These are phyloP conservation scores for Trichoderma sp. DNA, from an alignment of 2,329 filamentous ascomycete genomes.

Conservation along the genomic window DNA sequence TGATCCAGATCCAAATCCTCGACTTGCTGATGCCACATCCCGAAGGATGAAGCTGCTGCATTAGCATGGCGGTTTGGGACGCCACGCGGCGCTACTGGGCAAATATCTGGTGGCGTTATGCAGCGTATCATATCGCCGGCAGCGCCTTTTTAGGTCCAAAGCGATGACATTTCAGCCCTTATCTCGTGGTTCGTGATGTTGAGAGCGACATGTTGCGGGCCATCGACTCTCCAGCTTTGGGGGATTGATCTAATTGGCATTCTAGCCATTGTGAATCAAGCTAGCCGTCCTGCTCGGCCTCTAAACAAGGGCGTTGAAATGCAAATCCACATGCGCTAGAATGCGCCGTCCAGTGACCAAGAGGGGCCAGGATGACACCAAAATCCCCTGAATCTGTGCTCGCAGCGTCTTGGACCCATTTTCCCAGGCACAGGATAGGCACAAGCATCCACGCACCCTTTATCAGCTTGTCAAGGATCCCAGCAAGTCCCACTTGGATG, in stretches of 20 bases:
- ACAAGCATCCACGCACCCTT: background rate
- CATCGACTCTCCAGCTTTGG: constrained; percentile 3
- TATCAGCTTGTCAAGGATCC: constrained; percentile 1
- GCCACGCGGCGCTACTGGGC: constrained; percentile 4
- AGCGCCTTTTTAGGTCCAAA: background rate
- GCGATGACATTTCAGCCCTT: background rate
- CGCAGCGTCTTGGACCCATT: background rate
- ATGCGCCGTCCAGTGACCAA: background rate
- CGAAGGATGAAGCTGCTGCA: constrained; percentile 2
- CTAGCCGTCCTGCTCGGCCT: background rate
- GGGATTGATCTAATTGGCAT: background rate
- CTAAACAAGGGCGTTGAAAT: background rate
- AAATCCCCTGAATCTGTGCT: constrained; percentile 8
- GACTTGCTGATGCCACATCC: background rate
- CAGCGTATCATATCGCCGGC: background rate
- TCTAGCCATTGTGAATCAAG: background rate
- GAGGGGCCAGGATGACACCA: constrained; percentile 11
- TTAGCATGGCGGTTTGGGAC: background rate
- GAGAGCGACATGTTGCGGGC: background rate
- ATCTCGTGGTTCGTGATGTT: background rate
- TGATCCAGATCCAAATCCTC: background rate
- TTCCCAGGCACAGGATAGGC: background rate
- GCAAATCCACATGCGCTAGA: constrained; percentile 1
- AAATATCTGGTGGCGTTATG: constrained; percentile 3
- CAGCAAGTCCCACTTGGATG: constrained; percentile 2